A percentile compares a stretch with the other conserved stretches of the same genome.
Evolutionary conservation across 176 grass and related monocot species (phyloP).

Genomic region (Avena insularis): DNA sequence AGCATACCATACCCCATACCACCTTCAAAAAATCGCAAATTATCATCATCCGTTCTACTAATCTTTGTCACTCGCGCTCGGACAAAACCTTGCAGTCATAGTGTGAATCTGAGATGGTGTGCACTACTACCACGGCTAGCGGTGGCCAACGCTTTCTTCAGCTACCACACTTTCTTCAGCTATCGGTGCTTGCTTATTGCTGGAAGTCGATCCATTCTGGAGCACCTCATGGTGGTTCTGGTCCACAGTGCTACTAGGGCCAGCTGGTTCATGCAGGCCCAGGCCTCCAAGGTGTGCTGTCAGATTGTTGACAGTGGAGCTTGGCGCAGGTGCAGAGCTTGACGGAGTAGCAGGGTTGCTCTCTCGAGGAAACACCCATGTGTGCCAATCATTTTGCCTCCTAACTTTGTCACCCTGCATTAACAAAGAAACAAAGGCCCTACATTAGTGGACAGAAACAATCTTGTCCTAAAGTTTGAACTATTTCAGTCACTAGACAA

Average conservation of each 20-base stretch:
- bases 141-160: constrained; percentile 32
- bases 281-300: constrained; percentile 43
- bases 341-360: constrained; percentile 34
- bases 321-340: constrained; percentile 33
- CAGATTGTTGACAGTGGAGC: constrained; percentile 42
- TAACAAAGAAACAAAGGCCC: neutral
- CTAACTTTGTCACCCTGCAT: constrained; percentile 65
- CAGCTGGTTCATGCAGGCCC: constrained; percentile 35
- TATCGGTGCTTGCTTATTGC: constrained; percentile 35
- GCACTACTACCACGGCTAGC: neutral
- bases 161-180: constrained; percentile 32
- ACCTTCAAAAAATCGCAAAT: constrained; percentile 44
- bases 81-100: constrained; percentile 60
- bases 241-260: constrained; percentile 8
- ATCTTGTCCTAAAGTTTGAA: neutral
- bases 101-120: constrained; percentile 28
- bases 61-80: constrained; percentile 30
- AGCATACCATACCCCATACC: constrained; percentile 34
- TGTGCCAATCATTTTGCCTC: constrained; percentile 59
- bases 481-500: neutral
- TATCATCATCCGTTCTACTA: constrained; percentile 33
- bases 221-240: constrained; percentile 27
- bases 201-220: constrained; percentile 48
- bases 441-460: neutral
- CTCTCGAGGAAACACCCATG: constrained; percentile 54